Conservation (phyloP, 176 grass and related monocot genomes). For the Aegilops tauschii region DNA sequence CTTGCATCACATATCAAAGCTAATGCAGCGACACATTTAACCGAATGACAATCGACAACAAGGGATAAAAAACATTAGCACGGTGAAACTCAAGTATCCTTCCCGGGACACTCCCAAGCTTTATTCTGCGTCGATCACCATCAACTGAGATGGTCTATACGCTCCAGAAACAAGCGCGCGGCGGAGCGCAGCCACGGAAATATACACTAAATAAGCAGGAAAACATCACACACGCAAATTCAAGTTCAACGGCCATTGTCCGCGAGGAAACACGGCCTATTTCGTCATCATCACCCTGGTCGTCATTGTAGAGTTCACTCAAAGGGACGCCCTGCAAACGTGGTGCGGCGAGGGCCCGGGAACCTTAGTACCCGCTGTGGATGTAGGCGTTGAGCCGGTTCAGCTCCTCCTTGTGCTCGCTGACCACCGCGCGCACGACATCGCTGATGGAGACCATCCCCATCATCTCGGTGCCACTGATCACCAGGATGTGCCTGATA, state of each 20-base stretch:
- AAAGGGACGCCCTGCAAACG: neutral
- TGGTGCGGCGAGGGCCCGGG: neutral
- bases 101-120: too few relatives aligned
- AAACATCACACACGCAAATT: neutral
- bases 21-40: too few relatives aligned
- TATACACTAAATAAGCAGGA: conserved; percentile 7
- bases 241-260: conserved; percentile 20
- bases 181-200: neutral
- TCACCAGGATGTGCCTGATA: conserved; percentile 92
- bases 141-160: too few relatives aligned
- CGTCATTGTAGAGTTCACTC: conserved; percentile 27
- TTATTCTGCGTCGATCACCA: too few relatives aligned
- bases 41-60: too few relatives aligned
- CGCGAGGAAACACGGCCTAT: conserved; percentile 8
- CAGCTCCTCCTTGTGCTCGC: conserved; percentile 87
- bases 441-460: conserved; percentile 99
- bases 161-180: too few relatives aligned
- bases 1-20: too few relatives aligned
- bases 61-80: too few relatives aligned
- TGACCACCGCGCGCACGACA: conserved; percentile 81
- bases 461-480: conserved; percentile 61
- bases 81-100: too few relatives aligned
- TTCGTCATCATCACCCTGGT: conserved; percentile 44
- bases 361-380: conserved; percentile 79
- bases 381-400: conserved; percentile 89